Evolutionary conservation across 805 yeast species (phyloP).

Genomic region (Blastobotrys parvus): DNA sequence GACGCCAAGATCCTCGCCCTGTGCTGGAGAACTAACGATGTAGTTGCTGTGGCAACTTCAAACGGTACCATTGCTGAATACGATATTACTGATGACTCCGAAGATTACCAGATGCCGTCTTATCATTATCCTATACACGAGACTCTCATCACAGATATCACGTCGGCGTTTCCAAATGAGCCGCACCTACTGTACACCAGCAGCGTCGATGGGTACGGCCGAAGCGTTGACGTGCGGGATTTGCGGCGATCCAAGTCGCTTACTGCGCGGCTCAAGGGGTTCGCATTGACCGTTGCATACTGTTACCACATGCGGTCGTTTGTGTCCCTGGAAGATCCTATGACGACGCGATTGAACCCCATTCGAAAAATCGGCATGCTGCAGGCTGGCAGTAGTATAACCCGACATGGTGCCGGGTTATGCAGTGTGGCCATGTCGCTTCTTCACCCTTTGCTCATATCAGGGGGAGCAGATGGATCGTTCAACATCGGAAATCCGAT

Average conservation of each 20-base stretch:
- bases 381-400: conserved; percentile 28
- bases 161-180: conserved; percentile 30
- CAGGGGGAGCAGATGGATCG: conserved; percentile 45
- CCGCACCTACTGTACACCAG: conserved; percentile 30
- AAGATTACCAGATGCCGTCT: conserved; percentile 26
- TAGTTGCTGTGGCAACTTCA: conserved; percentile 47
- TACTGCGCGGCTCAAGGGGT: conserved; percentile 22
- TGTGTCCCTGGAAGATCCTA: conserved; percentile 35
- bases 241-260: conserved; percentile 14
- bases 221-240: conserved; percentile 30
- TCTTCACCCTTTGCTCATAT: conserved; percentile 39
- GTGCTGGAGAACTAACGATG: conserved; percentile 38
- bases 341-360: conserved; percentile 31
- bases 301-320: conserved; percentile 25
- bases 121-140: conserved; percentile 33
- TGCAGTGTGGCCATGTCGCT: conserved; percentile 34
- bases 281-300: conserved; percentile 25
- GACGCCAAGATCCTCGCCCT: conserved; percentile 35
- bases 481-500: conserved; percentile 35
- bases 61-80: conserved; percentile 57
- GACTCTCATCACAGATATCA: conserved; percentile 31
- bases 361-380: conserved; percentile 26
- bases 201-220: conserved; percentile 37
- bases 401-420: conserved; percentile 35
- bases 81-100: conserved; percentile 25